Evolutionary conservation across 805 yeast species (phyloP).

Genomic region (Nakazawaea ambrosiae): DNA sequence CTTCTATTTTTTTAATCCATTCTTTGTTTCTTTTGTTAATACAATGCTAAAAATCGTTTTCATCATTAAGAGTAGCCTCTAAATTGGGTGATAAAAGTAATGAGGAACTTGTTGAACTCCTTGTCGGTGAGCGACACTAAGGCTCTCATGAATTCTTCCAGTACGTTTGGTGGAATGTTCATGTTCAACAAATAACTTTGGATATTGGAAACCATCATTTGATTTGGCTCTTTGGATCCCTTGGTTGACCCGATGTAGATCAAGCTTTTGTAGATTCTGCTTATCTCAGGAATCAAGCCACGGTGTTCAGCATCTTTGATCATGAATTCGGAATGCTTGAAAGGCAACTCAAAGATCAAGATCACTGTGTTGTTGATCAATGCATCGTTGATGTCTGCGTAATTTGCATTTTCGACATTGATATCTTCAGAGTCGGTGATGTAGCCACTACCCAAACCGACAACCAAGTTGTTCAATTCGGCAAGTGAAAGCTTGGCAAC

Average conservation of each 20-base stretch:
- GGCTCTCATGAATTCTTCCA: conserved; percentile 53
- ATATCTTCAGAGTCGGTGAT: conserved; percentile 57
- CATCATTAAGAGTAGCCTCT: background rate
- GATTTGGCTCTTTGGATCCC: conserved; percentile 18
- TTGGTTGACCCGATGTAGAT: conserved; percentile 25
- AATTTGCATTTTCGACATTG: conserved; percentile 35
- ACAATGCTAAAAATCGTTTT: too few relatives aligned
- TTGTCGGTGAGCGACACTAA: conserved; percentile 51
- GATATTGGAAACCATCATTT: conserved; percentile 22
- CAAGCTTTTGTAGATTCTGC: conserved; percentile 60
- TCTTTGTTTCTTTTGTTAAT: too few relatives aligned
- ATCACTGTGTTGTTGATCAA: conserved; percentile 63
- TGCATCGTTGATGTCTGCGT: conserved; percentile 65
- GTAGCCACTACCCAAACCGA: conserved; percentile 60
- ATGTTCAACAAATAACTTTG: conserved; percentile 42
- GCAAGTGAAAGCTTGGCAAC: conserved; percentile 64
- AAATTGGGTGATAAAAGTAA: conserved; percentile 18
- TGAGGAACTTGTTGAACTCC: conserved; percentile 66
- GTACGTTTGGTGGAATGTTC: conserved; percentile 46
- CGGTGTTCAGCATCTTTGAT: conserved; percentile 76
- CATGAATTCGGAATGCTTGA: conserved; percentile 57
- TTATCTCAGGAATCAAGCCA: conserved; percentile 66
- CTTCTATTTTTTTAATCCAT: too few relatives aligned
- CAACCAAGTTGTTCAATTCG: conserved; percentile 57
- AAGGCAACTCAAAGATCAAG: conserved; percentile 73